Evolutionary conservation across 2,329 filamentous ascomycete species (phyloP).

Genomic region (Hypoxylon sp.): DNA sequence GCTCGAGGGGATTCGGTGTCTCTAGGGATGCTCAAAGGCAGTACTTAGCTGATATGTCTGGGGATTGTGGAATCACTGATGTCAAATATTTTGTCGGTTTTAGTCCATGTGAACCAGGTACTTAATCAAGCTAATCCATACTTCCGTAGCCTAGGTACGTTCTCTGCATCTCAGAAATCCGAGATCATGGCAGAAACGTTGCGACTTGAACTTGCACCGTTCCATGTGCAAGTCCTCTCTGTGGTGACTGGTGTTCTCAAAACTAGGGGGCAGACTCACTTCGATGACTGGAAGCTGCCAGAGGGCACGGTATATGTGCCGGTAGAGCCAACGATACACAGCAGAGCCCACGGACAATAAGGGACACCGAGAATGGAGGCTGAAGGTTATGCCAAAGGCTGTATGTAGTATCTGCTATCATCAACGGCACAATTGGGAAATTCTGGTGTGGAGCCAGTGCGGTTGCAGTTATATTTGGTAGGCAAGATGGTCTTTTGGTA

Average conservation of each 20-base stretch:
- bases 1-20: too few species aligned
- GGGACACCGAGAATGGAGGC: neutral
- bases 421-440: neutral
- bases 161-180: neutral
- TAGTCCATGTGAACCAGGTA: too few species aligned
- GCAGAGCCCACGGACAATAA: neutral
- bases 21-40: too few species aligned
- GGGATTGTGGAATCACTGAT: too few species aligned
- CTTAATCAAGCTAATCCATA: neutral
- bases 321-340: neutral
- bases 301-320: neutral
- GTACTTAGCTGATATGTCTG: too few species aligned
- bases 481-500: neutral
- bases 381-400: neutral
- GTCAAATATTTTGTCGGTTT: too few species aligned
- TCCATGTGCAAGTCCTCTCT: slow-evolving; percentile 2
- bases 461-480: neutral
- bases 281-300: slow-evolving; percentile 16
- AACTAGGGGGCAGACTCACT: slow-evolving; percentile 11
- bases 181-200: neutral
- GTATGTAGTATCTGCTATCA: neutral
- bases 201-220: neutral
- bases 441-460: neutral
- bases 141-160: neutral
- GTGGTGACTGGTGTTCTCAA: slow-evolving; percentile 10